Evolutionary conservation across 208 protist genomes (phyloP).

Genomic region (Crithidia mellificae): DNA sequence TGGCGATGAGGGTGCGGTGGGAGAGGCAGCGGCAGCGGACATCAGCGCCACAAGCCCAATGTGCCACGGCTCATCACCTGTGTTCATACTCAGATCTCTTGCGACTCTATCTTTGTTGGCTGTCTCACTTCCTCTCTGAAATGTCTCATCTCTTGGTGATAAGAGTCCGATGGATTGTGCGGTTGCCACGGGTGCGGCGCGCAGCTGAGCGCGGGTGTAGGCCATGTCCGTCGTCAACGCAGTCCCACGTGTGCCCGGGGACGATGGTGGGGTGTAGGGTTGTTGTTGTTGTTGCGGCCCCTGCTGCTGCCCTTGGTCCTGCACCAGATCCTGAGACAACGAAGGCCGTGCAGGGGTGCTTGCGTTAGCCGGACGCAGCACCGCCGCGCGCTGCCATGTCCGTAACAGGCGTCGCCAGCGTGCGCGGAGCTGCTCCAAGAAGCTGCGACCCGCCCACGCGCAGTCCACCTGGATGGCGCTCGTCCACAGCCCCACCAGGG

Average conservation of each 20-base stretch:
- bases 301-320: not conserved
- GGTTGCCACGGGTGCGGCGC: not conserved
- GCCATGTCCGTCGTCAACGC: not conserved
- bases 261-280: constrained; percentile 4
- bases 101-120: too few species aligned
- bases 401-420: constrained; percentile 52
- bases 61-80: too few species aligned
- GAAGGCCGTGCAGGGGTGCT: not conserved
- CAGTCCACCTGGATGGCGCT: constrained; percentile 59
- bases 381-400: constrained; percentile 43
- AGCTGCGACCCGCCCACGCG: constrained; percentile 56
- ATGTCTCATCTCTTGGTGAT: too few species aligned
- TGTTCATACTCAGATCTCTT: too few species aligned
- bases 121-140: too few species aligned
- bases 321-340: too few species aligned
- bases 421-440: constrained; percentile 36
- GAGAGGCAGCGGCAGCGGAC: not conserved
- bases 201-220: constrained; percentile 2
- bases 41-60: not conserved
- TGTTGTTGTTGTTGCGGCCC: not conserved
- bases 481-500: constrained; percentile 60
- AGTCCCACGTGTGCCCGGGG: not conserved
- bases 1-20: not conserved
- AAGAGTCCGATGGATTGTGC: too few species aligned
- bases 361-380: constrained; percentile 5